Percentiles rank a stretch among this genome's conserved stretches.
phyloP scores from a whole-genome alignment of 1,284 basidiomycete genomes.

The Marasmius tenuissimus region DNA sequence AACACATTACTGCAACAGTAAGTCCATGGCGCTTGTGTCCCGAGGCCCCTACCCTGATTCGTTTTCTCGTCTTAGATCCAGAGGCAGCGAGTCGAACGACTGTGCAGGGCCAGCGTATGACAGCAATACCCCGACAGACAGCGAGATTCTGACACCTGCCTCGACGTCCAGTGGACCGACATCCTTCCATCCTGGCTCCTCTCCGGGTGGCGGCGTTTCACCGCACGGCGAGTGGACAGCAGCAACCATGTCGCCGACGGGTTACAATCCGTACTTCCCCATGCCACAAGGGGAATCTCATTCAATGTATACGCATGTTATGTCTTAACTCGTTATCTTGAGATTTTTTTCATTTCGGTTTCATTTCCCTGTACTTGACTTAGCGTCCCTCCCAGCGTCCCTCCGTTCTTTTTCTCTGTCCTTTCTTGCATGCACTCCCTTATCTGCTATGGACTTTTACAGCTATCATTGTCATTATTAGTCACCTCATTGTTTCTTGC shows the following conservation, averaged over 20 bases:
- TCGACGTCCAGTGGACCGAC: constrained; percentile 60
- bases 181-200: constrained; percentile 42
- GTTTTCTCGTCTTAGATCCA: constrained; percentile 10
- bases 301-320: constrained; percentile 52
- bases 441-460: constrained; percentile 3
- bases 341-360: constrained; percentile 1
- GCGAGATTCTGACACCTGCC: constrained; percentile 67
- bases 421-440: not conserved
- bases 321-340: constrained; percentile 35
- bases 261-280: constrained; percentile 72
- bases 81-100: constrained; percentile 38
- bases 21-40: constrained; percentile 29
- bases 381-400: too few relatives aligned
- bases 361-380: not conserved
- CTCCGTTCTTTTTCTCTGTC: not conserved
- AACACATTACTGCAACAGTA: constrained; percentile 62
- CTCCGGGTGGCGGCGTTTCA: constrained; percentile 35
- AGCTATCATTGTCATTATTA: not conserved
- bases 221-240: constrained; percentile 59
- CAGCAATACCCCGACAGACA: constrained; percentile 54
- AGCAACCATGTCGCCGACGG: constrained; percentile 44
- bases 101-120: constrained; percentile 37
- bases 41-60: constrained; percentile 6
- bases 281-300: constrained; percentile 45
- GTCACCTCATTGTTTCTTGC: not conserved